Evolutionary conservation across 805 yeast genomes (phyloP).

Genomic region (Lipomyces anomalus): DNA sequence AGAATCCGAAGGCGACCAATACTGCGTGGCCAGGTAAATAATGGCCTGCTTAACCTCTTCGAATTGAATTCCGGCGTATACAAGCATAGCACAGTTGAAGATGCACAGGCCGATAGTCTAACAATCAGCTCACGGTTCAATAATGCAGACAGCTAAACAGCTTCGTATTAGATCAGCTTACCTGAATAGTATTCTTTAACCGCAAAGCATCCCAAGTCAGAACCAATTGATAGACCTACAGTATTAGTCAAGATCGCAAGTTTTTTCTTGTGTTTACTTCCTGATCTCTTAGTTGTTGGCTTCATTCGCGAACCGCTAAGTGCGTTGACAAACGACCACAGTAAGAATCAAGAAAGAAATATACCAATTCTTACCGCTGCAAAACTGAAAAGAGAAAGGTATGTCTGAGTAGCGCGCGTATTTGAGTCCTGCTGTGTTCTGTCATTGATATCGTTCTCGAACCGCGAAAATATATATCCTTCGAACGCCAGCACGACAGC

Average conservation of each 20-base stretch:
- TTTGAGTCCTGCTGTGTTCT: conserved; percentile 19
- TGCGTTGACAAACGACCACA: background rate
- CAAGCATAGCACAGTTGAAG: conserved; percentile 41
- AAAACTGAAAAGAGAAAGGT: conserved; percentile 45
- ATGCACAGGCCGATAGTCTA: conserved; percentile 34
- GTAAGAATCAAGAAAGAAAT: background rate
- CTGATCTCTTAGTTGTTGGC: background rate
- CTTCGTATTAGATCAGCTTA: conserved; percentile 7
- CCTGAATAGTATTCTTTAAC: conserved; percentile 37
- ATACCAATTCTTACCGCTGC: conserved; percentile 34
- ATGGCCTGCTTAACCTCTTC: conserved; percentile 36
- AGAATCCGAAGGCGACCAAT: no score
- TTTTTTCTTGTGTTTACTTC: background rate
- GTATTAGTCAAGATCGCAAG: background rate
- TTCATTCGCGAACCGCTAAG: background rate
- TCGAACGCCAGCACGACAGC: conserved; percentile 30
- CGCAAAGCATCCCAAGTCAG: conserved; percentile 38
- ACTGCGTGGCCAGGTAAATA: no score
- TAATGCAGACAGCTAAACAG: background rate
- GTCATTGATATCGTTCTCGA: conserved; percentile 25
- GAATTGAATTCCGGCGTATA: conserved; percentile 45
- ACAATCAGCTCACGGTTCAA: conserved; percentile 27
- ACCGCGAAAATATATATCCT: conserved; percentile 31
- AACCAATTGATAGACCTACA: conserved; percentile 37
- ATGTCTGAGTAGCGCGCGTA: conserved; percentile 35